Conservation (phyloP, 768 basidiomycete genomes). For the Auricularia sp. region DNA sequence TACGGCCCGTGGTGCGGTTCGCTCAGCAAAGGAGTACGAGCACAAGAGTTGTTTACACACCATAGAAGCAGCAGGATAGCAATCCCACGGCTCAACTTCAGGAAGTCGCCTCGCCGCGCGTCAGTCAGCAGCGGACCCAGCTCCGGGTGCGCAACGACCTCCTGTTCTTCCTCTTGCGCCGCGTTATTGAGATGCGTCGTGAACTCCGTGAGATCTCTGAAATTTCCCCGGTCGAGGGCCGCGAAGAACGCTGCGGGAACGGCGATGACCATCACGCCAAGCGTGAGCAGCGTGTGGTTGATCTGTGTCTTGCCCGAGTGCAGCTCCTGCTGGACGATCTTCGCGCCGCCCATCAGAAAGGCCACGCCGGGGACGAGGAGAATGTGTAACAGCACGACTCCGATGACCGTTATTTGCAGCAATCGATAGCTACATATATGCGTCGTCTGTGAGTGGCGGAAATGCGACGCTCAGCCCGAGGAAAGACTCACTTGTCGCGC, state of each 20-base stretch:
- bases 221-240: conserved; percentile 31
- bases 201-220: background rate
- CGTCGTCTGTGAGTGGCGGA: background rate
- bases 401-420: conserved; percentile 59
- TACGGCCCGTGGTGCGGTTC: background rate
- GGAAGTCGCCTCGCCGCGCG: conserved; percentile 34
- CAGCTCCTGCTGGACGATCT: conserved; percentile 55
- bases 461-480: conserved; percentile 62
- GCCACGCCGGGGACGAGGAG: conserved; percentile 60
- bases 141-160: background rate
- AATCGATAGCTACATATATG: conserved; percentile 40
- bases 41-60: conserved; percentile 20
- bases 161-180: background rate
- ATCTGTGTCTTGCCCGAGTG: conserved; percentile 46
- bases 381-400: conserved; percentile 65
- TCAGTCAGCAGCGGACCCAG: conserved; percentile 30
- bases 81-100: conserved; percentile 56
- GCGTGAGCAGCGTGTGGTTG: conserved; percentile 55
- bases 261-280: conserved; percentile 40
- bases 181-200: background rate
- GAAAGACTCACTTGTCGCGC: conserved; percentile 34
- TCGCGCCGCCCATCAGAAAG: conserved; percentile 62
- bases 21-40: no score
- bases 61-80: conserved; percentile 52
- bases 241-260: conserved; percentile 63